phyloP scores from a whole-genome alignment of 2,329 filamentous ascomycete species.

The Leptodontidium sp. region DNA sequence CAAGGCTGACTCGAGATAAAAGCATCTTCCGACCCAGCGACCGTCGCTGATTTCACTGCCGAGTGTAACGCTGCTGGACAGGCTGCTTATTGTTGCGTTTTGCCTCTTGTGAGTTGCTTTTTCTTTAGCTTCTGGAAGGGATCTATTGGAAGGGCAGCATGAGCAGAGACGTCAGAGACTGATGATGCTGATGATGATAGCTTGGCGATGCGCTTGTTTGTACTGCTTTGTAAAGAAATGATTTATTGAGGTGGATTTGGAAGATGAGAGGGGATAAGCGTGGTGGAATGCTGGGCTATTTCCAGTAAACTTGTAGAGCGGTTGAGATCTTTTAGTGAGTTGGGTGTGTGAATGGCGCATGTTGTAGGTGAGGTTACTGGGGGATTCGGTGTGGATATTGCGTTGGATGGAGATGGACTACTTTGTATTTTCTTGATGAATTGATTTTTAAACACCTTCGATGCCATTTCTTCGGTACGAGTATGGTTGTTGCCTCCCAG shows the following conservation, averaged over 20 bases:
- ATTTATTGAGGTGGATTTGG: not conserved
- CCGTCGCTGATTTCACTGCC: constrained; percentile 50
- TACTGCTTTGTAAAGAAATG: constrained; percentile 1
- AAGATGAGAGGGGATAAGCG: not conserved
- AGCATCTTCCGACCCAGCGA: constrained; percentile 49
- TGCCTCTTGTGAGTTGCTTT: constrained; percentile 16
- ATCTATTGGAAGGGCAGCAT: no score
- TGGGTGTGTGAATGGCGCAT: no score
- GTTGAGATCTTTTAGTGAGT: not conserved
- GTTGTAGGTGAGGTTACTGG: no score
- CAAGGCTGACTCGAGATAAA: constrained; percentile 3
- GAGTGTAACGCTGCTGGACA: constrained; percentile 20
- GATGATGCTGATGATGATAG: not conserved
- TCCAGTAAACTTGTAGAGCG: not conserved
- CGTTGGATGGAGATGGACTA: no score
- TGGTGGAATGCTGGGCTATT: not conserved
- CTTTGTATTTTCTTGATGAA: no score
- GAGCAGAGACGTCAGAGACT: not conserved
- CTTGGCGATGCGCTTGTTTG: constrained; percentile 22
- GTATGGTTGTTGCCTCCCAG: no score
- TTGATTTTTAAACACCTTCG: no score
- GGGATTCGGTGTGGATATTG: not conserved
- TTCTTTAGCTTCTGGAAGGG: no score
- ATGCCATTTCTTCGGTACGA: no score
- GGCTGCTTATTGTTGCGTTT: constrained; percentile 21